Conservation (phyloP, 768 basidiomycete genomes). For the Glaciozyma antarctica region DNA sequence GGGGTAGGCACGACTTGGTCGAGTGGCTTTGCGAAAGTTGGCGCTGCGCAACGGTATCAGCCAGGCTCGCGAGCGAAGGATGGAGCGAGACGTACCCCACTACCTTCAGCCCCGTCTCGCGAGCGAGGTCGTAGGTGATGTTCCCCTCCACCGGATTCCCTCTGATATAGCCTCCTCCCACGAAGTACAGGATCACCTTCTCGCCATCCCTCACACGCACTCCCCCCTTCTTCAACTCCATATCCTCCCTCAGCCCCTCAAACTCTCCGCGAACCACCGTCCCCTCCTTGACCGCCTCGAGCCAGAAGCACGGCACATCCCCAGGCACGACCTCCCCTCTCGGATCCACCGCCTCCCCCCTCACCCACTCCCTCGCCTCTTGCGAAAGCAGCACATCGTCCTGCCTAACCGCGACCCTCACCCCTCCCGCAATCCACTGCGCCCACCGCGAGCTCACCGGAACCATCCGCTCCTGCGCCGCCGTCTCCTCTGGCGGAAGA, state of each 20-base stretch:
- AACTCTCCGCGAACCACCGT: too few relatives aligned
- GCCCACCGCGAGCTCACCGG: background rate
- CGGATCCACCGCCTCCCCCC: slow-evolving; percentile 16
- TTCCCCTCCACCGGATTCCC: slow-evolving; percentile 18
- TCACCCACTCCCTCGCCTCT: background rate
- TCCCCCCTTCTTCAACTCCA: background rate
- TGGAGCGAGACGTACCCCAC: too few relatives aligned
- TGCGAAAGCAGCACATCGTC: background rate
- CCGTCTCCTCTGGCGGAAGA: background rate
- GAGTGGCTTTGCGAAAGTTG: slow-evolving; percentile 30
- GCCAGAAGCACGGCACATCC: slow-evolving; percentile 29
- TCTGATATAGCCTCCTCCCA: slow-evolving; percentile 4
- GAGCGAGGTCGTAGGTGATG: slow-evolving; percentile 19
- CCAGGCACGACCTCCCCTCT: background rate
- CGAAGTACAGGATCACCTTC: slow-evolving; percentile 26
- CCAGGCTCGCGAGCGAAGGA: too few relatives aligned
- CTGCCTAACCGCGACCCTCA: background rate
- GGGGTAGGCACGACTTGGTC: slow-evolving; percentile 14
- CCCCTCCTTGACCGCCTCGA: slow-evolving; percentile 4
- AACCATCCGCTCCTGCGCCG: background rate
- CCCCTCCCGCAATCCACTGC: background rate
- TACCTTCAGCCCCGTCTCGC: background rate
- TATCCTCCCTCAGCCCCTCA: too few relatives aligned
- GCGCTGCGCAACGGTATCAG: background rate
- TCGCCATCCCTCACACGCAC: background rate